Evolutionary conservation across 192 early-diverging fungal genomes (phyloP), one percentile per base, ranked within the genome.

Genomic region (Coemansia sp.): DNA sequence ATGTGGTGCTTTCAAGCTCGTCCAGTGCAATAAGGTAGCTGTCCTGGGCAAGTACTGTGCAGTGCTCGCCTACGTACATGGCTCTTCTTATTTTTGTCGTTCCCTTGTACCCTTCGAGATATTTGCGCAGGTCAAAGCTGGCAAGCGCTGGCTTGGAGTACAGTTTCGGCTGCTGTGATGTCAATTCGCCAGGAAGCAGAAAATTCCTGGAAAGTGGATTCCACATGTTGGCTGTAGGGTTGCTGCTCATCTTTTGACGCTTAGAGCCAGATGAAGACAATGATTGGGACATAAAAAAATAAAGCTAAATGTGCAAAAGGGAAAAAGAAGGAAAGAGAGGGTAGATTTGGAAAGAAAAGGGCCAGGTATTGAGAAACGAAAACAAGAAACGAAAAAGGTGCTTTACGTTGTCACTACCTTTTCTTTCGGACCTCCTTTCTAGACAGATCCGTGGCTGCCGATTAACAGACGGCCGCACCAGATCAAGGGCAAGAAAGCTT

Each of bases 51-150:
- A 82, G 51, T 12, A 59, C 57, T 0, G 55, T 60, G 51, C 73
- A 82, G 12, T 56, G 63, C 62, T 76, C 65, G 13, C 63, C 74
- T 22, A 69, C 45, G 22, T 62, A 67, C 8, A 72, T 62, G 21
- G 74, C 79, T 9, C 74, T 66, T 26, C 58, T 63, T 13, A 77
- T 65, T 49, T 77, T 77, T 1, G 58, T 62, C 37, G 40, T 45
- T 1, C 71, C 68, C 18, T 60, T 63, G 68, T 82, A 82, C 26
- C 65, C 68, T n/a, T 48, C 54, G 58, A 82, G 32, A 40, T 77
- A 82, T 49, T 66, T 41, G 37, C 12, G 18, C 9, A 82, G 26
- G 8, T 48, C 40, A 43, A 82, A 82, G 15, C 32, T 64, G 21
- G 46, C 63, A 6, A 82, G 68, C n/a, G 46, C 45, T 8, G 79